These are phyloP conservation scores for Picea abies DNA, from an alignment of 83 land plant species.

Conservation along the genomic window DNA sequence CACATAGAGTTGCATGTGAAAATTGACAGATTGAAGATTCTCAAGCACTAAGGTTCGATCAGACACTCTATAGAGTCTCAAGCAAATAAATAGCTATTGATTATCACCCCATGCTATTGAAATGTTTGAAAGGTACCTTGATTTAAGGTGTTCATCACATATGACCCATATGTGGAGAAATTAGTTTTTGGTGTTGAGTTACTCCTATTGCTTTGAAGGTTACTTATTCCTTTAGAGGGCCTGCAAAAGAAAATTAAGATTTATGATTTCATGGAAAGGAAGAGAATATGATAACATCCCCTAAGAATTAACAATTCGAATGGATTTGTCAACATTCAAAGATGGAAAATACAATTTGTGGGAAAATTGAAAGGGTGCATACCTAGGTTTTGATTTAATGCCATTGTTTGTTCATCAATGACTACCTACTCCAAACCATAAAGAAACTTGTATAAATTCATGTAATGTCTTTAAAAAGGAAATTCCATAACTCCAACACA, in stretches of 20 bases:
- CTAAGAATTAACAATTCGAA: background rate
- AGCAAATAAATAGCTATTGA: no score
- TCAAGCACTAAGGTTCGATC: background rate
- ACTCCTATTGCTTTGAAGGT: constrained; percentile 38
- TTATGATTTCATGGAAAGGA: background rate
- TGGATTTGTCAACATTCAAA: background rate
- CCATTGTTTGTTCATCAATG: constrained; percentile 54
- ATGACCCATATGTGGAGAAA: constrained; percentile 36
- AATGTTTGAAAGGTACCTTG: constrained; percentile 32
- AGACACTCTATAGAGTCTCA: no score
- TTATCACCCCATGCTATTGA: background rate
- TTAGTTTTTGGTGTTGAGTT: constrained; percentile 55
- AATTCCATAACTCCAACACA: background rate
- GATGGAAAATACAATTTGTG: background rate
- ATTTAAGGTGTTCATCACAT: constrained; percentile 25
- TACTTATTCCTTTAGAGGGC: constrained; percentile 26
- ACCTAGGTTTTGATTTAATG: constrained; percentile 42
- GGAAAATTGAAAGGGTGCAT: background rate
- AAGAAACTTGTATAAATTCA: background rate
- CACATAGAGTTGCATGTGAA: no score
- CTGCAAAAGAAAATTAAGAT: constrained; percentile 24
- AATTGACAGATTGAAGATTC: background rate
- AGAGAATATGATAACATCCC: no score
- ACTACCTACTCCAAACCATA: constrained; percentile 29
- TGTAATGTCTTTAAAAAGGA: background rate